Evolutionary conservation across 169 alveolate genomes (phyloP).

Genomic region (Eimeria sp.): DNA sequence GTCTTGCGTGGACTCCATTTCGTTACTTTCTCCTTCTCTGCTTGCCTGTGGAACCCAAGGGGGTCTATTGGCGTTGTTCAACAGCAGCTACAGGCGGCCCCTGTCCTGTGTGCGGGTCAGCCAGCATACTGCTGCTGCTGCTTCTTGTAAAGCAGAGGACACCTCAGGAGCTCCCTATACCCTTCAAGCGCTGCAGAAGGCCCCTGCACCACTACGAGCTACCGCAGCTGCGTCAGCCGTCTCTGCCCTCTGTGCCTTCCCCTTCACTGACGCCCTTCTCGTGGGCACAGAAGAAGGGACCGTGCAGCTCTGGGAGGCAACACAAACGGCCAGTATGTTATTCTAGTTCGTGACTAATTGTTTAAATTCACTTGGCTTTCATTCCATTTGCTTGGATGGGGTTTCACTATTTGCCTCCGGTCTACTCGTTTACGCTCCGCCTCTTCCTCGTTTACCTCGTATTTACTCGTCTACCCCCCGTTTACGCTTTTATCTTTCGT

Average conservation of each 20-base stretch:
- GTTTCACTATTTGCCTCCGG: background rate
- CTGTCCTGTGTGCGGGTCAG: slow-evolving; percentile 25
- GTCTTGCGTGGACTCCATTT: slow-evolving; percentile 46
- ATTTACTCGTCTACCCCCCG: too few species aligned
- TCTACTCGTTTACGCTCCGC: too few species aligned
- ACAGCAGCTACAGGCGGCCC: slow-evolving; percentile 18
- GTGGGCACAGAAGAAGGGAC: slow-evolving; percentile 52
- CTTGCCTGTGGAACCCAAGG: slow-evolving; percentile 72
- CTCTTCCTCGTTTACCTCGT: too few species aligned
- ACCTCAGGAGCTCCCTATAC: background rate
- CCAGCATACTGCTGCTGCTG: background rate
- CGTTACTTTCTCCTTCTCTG: slow-evolving; percentile 27
- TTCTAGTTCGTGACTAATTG: background rate
- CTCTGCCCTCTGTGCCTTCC: slow-evolving; percentile 64
- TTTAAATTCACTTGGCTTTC: background rate
- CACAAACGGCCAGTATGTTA: background rate
- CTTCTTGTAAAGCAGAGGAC: background rate
- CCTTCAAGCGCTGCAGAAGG: background rate
- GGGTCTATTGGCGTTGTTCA: slow-evolving; percentile 53
- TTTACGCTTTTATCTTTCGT: too few species aligned
- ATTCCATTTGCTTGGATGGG: background rate
- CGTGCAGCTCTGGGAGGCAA: slow-evolving; percentile 58
- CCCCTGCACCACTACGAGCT: slow-evolving; percentile 13
- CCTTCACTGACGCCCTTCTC: slow-evolving; percentile 43
- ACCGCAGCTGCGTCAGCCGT: slow-evolving; percentile 30